Conservation (phyloP, 805 yeast species). For the Sungouiella blattae region DNA sequence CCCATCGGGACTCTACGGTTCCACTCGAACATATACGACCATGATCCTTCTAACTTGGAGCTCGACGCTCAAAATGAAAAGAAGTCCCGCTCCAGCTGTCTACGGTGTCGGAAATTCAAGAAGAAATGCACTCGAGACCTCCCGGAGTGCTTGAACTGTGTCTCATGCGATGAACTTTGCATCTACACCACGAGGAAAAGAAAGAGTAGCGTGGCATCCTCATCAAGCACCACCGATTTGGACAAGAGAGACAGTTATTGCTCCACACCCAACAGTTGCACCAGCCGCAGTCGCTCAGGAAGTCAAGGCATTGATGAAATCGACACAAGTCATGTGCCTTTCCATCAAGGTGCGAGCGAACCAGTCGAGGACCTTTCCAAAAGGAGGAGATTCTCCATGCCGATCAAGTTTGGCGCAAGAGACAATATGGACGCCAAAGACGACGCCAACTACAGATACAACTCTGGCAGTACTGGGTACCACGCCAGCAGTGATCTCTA, state of each 20-base stretch:
- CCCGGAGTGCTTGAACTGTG: constrained; percentile 31
- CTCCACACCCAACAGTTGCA: neutral
- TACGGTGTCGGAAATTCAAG: constrained; percentile 29
- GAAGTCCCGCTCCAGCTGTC: constrained; percentile 25
- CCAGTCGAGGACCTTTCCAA: too few relatives aligned
- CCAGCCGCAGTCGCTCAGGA: neutral
- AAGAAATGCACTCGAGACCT: constrained; percentile 28
- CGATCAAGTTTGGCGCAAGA: too few relatives aligned
- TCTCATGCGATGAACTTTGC: constrained; percentile 28
- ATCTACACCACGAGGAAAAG: constrained; percentile 21
- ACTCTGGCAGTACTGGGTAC: too few relatives aligned
- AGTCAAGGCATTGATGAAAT: too few relatives aligned
- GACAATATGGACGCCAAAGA: too few relatives aligned
- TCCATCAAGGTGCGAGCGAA: too few relatives aligned
- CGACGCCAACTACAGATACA: too few relatives aligned
- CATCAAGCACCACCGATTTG: neutral
- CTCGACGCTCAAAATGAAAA: constrained; percentile 17
- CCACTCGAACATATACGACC: constrained; percentile 20
- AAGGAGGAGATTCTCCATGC: constrained; percentile 3
- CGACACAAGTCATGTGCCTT: too few relatives aligned
- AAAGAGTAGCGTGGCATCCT: constrained; percentile 3
- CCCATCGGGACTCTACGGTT: constrained; percentile 8
- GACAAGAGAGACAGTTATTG: neutral
- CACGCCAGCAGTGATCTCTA: too few relatives aligned
- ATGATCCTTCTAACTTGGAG: constrained; percentile 16